Evolutionary conservation across 2,329 filamentous ascomycete species (phyloP).

Genomic region (Tetracladium maxilliforme): DNA sequence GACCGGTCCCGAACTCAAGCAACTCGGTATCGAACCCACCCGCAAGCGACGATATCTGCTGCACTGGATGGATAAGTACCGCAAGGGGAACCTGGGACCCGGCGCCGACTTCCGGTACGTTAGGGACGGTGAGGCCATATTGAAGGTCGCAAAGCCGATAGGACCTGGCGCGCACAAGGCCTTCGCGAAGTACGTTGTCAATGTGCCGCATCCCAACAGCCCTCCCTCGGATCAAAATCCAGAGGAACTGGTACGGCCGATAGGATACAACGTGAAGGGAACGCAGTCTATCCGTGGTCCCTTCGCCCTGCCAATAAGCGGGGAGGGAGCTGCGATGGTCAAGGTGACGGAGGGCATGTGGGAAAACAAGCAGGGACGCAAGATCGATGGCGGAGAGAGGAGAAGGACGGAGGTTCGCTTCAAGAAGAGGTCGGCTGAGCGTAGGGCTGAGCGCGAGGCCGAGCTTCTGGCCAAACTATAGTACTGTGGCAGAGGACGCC

Average conservation of each 20-base stretch:
- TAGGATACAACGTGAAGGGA: slow-evolving; percentile 52
- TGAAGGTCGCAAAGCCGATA: slow-evolving; percentile 28
- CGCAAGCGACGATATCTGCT: slow-evolving; percentile 73
- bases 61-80: slow-evolving; percentile 76
- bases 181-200: slow-evolving; percentile 43
- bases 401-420: slow-evolving; percentile 73
- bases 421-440: slow-evolving; percentile 66
- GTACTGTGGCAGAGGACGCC: too few relatives aligned
- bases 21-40: slow-evolving; percentile 76
- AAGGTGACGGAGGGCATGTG: slow-evolving; percentile 75
- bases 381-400: slow-evolving; percentile 94
- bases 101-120: slow-evolving; percentile 74
- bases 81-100: slow-evolving; percentile 60
- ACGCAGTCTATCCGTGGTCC: slow-evolving; percentile 61
- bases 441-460: slow-evolving; percentile 26
- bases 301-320: slow-evolving; percentile 54
- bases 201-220: slow-evolving; percentile 37
- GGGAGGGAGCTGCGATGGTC: slow-evolving; percentile 48
- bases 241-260: slow-evolving; percentile 21
- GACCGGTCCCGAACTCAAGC: slow-evolving; percentile 60
- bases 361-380: slow-evolving; percentile 75
- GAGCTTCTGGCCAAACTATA: slow-evolving; percentile 5
- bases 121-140: slow-evolving; percentile 33
- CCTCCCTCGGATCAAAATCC: slow-evolving; percentile 39
- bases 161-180: slow-evolving; percentile 14